These are phyloP conservation scores for Saccharum hybrid DNA, from an alignment of 202 grass and related monocot genomes.

Conservation along the genomic window DNA sequence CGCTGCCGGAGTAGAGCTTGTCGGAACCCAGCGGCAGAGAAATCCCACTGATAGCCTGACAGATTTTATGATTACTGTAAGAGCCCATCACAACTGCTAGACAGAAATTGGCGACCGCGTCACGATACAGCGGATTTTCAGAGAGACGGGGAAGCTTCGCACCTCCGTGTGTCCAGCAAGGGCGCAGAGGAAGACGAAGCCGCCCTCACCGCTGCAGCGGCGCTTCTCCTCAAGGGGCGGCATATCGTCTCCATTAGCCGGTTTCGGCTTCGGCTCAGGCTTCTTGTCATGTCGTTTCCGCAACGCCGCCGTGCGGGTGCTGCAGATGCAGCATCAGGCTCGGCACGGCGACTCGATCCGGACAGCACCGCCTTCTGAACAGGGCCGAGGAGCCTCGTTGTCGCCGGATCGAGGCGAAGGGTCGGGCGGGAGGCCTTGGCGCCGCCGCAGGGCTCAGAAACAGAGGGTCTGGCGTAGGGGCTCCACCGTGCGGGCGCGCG, in stretches of 20 bases:
- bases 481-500: background rate
- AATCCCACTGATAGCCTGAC: constrained; percentile 56
- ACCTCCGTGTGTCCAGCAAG: constrained; percentile 49
- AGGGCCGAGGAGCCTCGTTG: constrained; percentile 34
- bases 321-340: background rate
- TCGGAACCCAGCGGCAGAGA: constrained; percentile 54
- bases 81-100: background rate
- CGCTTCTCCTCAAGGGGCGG: background rate
- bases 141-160: background rate
- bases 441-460: background rate
- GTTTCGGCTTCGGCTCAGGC: background rate
- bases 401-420: constrained; percentile 19
- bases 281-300: background rate
- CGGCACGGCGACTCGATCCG: background rate
- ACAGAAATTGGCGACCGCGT: background rate
- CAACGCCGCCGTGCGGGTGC: background rate
- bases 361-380: background rate
- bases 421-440: constrained; percentile 14
- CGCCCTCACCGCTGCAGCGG: background rate
- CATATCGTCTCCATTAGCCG: background rate
- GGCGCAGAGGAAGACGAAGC: constrained; percentile 43
- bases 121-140: background rate
- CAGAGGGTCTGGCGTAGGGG: constrained; percentile 42
- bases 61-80: constrained; percentile 10
- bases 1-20: constrained; percentile 67